phyloP scores from a whole-genome alignment of 177 flowering plant species.

The Vitis hybrid region DNA sequence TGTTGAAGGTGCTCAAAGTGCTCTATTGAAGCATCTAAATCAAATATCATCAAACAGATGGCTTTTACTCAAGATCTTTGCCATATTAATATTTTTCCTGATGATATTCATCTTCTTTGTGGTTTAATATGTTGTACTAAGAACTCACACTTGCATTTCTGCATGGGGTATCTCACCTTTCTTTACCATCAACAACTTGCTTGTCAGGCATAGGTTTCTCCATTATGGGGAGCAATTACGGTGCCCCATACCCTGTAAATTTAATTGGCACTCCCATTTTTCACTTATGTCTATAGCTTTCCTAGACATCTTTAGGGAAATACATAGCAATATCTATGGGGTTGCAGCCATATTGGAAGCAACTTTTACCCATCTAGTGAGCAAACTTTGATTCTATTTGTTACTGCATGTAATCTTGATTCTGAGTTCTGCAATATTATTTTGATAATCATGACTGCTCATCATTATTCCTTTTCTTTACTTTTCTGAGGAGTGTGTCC shows the following conservation, averaged over 20 bases:
- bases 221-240: too few relatives aligned
- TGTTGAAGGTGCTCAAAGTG: conserved; percentile 75
- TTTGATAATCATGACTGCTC: too few relatives aligned
- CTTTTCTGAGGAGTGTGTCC: too few relatives aligned
- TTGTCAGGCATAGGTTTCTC: neutral
- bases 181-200: neutral
- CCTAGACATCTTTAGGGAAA: neutral
- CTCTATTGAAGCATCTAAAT: conserved; percentile 71
- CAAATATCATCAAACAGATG: conserved; percentile 80
- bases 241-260: neutral
- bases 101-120: conserved; percentile 67
- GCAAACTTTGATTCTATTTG: neutral
- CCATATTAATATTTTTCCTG: conserved; percentile 62
- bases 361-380: neutral
- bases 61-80: conserved; percentile 83
- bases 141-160: neutral
- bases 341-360: neutral
- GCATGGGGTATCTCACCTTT: neutral
- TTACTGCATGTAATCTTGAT: too few relatives aligned
- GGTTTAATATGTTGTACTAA: conserved; percentile 24
- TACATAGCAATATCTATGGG: neutral
- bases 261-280: neutral
- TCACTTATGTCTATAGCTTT: neutral
- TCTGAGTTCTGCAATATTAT: too few relatives aligned
- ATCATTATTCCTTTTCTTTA: too few relatives aligned